phyloP scores from a whole-genome alignment of 306 rosid species.

The Citrullus amarus region DNA sequence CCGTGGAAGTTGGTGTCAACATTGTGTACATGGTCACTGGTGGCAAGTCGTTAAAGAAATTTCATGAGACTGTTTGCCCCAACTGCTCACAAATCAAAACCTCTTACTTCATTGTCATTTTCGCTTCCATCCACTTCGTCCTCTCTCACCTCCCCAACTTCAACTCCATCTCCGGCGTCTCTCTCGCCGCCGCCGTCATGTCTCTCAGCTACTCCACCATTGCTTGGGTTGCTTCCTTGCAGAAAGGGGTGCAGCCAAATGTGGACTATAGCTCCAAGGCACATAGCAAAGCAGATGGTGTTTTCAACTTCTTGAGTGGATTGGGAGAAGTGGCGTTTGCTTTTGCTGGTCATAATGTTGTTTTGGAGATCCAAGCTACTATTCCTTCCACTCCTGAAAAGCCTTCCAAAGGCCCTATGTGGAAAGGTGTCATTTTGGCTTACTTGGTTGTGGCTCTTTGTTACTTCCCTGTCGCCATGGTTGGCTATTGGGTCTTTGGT shows the following conservation, averaged over 20 bases:
- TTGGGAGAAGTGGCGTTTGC: constrained; percentile 80
- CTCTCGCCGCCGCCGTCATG: constrained; percentile 68
- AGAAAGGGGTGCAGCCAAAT: constrained; percentile 23
- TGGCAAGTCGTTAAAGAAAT: constrained; percentile 50
- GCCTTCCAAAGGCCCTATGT: constrained; percentile 83
- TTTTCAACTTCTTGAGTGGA: constrained; percentile 44
- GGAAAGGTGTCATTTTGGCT: constrained; percentile 66
- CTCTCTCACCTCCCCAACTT: constrained; percentile 68
- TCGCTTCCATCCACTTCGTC: constrained; percentile 42
- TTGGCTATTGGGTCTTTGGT: constrained; percentile 56
- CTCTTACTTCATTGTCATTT: constrained; percentile 47
- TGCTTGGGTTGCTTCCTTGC: constrained; percentile 52
- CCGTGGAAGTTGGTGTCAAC: constrained; percentile 60
- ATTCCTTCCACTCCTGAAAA: constrained; percentile 66
- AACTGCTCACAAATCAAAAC: constrained; percentile 19
- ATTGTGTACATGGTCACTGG: constrained; percentile 70
- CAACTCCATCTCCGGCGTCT: constrained; percentile 53
- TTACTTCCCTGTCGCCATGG: constrained; percentile 62
- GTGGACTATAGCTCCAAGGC: constrained; percentile 36
- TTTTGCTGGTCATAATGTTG: constrained; percentile 86
- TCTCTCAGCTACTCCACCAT: constrained; percentile 65
- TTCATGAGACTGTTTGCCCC: constrained; percentile 38
- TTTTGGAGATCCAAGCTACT: constrained; percentile 81
- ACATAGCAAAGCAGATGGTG: constrained; percentile 2
- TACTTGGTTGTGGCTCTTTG: constrained; percentile 64